phyloP scores from a whole-genome alignment of 371 early-diverging fungal genomes.

The Apophysomyces trapeziformis region DNA sequence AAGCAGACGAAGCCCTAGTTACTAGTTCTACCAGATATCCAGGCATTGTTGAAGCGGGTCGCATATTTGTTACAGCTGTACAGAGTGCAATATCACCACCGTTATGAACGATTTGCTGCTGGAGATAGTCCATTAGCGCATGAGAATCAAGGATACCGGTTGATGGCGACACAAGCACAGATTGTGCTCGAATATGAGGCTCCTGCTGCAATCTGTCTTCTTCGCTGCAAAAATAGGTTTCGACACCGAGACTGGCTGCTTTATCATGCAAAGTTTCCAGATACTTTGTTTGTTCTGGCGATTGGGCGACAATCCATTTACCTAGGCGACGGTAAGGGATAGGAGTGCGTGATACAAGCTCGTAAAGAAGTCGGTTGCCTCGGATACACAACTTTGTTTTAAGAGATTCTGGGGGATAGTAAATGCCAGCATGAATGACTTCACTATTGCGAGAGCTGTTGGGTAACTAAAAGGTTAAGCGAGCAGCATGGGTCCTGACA shows the following conservation, averaged over 20 bases:
- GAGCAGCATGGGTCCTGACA: not conserved
- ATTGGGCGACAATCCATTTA: slow-evolving; percentile 85
- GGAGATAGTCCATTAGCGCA: slow-evolving; percentile 67
- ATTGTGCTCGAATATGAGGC: slow-evolving; percentile 60
- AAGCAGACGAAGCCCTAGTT: slow-evolving; percentile 30
- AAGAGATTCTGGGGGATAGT: slow-evolving; percentile 80
- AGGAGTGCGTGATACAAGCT: slow-evolving; percentile 48
- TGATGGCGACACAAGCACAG: slow-evolving; percentile 68
- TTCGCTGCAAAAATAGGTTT: slow-evolving; percentile 53
- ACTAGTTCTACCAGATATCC: slow-evolving; percentile 56
- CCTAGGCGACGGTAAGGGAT: slow-evolving; percentile 64
- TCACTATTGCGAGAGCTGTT: slow-evolving; percentile 87
- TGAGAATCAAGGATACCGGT: slow-evolving; percentile 89
- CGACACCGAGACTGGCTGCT: slow-evolving; percentile 62
- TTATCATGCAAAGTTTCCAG: slow-evolving; percentile 64
- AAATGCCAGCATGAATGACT: slow-evolving; percentile 91
- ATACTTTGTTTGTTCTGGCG: slow-evolving; percentile 55
- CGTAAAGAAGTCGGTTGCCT: slow-evolving; percentile 76
- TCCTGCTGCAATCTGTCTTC: slow-evolving; percentile 52
- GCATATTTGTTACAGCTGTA: slow-evolving; percentile 55
- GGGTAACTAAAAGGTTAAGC: slow-evolving; percentile 1
- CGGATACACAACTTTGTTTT: slow-evolving; percentile 83
- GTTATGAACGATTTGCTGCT: slow-evolving; percentile 32
- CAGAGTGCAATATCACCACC: slow-evolving; percentile 59
- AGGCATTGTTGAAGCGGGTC: slow-evolving; percentile 13